Percentiles rank a stretch among this genome's conserved stretches.
Evolutionary conservation across 2,329 filamentous ascomycete genomes (phyloP).

Genomic region (Aspergillus tubingensis): DNA sequence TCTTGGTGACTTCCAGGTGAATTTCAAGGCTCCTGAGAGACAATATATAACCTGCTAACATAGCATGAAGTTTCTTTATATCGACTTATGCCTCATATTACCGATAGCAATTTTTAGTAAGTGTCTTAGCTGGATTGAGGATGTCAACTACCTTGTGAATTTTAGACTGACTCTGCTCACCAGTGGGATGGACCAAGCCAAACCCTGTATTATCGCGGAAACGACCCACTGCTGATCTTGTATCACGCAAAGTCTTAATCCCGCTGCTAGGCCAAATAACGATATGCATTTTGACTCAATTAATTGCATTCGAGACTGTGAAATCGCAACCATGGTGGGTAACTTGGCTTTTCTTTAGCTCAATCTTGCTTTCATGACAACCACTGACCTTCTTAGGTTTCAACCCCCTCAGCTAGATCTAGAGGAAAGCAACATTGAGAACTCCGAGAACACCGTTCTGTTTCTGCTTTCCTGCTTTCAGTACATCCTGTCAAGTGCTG

Average conservation of each 20-base stretch:
- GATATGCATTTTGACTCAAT: constrained; percentile 77
- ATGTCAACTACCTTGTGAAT: neutral
- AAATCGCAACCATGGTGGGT: constrained; percentile 74
- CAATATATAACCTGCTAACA: constrained; percentile 1
- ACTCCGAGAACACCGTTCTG: constrained; percentile 89
- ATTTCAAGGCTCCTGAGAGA: neutral
- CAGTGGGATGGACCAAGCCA: constrained; percentile 92
- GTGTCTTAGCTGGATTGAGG: constrained; percentile 25
- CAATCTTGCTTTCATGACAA: neutral
- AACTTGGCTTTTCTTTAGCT: neutral
- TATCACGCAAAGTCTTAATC: constrained; percentile 87
- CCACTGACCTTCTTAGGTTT: constrained; percentile 57
- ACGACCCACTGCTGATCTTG: constrained; percentile 85
- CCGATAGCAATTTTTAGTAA: constrained; percentile 93
- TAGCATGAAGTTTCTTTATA: constrained; percentile 73
- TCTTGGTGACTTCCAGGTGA: constrained; percentile 86
- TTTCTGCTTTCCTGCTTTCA: constrained; percentile 93
- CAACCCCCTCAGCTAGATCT: constrained; percentile 74
- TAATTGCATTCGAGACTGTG: constrained; percentile 72
- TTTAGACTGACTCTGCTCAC: constrained; percentile 5
- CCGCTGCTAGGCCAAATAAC: constrained; percentile 86
- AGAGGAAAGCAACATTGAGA: constrained; percentile 80
- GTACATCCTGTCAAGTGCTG: constrained; percentile 86
- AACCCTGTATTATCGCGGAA: constrained; percentile 76
- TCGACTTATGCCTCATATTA: constrained; percentile 87